Conservation (phyloP, 345 rosid genomes). For the Rhizophora apiculata region DNA sequence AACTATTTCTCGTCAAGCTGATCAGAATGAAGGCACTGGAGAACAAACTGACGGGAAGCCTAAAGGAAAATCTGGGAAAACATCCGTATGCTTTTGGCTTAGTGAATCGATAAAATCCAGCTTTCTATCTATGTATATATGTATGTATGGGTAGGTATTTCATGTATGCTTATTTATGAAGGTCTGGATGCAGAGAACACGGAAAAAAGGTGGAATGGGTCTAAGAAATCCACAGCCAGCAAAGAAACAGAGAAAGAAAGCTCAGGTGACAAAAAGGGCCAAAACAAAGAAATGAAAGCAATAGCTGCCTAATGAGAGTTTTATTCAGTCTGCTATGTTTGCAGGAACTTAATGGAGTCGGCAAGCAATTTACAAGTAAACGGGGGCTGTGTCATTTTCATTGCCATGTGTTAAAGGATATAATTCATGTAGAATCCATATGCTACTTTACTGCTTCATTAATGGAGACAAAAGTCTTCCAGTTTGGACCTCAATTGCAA, state of each 20-base stretch:
- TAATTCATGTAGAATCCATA: neutral
- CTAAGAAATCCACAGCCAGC: slow-evolving; percentile 61
- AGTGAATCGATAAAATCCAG: too few relatives aligned
- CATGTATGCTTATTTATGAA: slow-evolving; percentile 8
- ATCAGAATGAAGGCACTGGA: slow-evolving; percentile 49
- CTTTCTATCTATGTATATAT: too few relatives aligned
- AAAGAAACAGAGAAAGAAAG: slow-evolving; percentile 56
- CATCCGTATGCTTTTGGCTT: slow-evolving; percentile 43
- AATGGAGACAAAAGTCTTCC: neutral
- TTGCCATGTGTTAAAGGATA: too few relatives aligned
- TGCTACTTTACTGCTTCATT: neutral
- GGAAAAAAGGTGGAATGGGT: slow-evolving; percentile 53
- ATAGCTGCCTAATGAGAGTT: neutral
- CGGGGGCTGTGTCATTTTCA: too few relatives aligned
- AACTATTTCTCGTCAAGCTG: slow-evolving; percentile 40
- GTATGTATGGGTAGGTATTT: too few relatives aligned
- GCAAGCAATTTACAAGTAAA: too few relatives aligned
- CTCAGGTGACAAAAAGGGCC: slow-evolving; percentile 43
- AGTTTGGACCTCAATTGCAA: neutral
- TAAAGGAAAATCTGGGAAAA: slow-evolving; percentile 61
- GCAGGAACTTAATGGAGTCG: too few relatives aligned
- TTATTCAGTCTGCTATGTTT: neutral
- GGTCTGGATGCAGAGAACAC: slow-evolving; percentile 44
- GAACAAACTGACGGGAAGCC: slow-evolving; percentile 45
- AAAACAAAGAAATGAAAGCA: slow-evolving; percentile 35